Base-by-base conservation (phyloP, 768 basidiomycete genomes). In the Hortiboletus campestris region DNA sequence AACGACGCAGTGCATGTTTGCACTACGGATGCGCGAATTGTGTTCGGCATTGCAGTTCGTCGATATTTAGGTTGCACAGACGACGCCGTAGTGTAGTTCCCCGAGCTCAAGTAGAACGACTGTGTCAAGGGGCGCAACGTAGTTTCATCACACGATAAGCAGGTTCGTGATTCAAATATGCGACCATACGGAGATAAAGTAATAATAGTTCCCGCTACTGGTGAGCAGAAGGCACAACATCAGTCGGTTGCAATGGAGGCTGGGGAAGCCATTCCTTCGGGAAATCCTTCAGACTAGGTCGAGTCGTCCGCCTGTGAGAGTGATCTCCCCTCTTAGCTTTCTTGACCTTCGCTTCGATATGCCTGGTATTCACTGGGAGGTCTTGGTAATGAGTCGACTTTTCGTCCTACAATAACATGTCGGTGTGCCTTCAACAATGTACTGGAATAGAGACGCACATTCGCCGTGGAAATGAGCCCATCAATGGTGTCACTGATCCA, bases 401-500 rank as follows among this genome's bases (percentile, higher is more conserved):
- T 56, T 60, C 59, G 34, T 63, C 62, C 70, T 73, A 49, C 22
- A 25, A 57, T 53, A 36, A 53, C 53, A 46, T 57, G 56, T 67
- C 40, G 63, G 56, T 22, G 35, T 48, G 43, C 59, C 43, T 53
- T 34, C 29, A 56, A 60, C 25, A 43, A 34, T 12, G 42, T 38
- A 43, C 43, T 36, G 13, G 39, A 40, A 46, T 40, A 41, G 46
- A 49, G 20, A 81, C 92, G 63, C 67, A 97, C 96, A 70, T 94
- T 93, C 11, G 94, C 91, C 64, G 86, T 87, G n/a, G 71, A 73
- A 58, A 98, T 69, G 41, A 99, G 74, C 62, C 80, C 75, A 65
- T 94, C 89, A 51, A 99, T 71, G 16, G 84, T 80, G 67, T 98
- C 95, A 61, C 88, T 89, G 39, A 89, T 91, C 89, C 93, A 96